Percentiles rank a stretch among this genome's conserved stretches.
Conservation (phyloP, 1,284 basidiomycete species). For the Hemileia vastatrix region DNA sequence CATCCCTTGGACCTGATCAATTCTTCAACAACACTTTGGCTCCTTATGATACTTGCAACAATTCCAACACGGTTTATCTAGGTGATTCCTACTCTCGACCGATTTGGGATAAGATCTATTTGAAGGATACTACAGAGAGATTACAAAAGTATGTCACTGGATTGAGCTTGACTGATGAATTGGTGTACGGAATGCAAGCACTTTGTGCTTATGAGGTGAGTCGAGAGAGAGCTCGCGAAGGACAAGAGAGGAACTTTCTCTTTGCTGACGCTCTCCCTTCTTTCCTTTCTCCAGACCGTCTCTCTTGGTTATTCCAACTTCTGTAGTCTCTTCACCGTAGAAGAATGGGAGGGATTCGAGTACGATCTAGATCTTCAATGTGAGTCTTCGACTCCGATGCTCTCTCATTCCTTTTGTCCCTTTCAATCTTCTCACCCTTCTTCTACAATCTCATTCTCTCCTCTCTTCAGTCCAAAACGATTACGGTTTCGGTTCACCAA, state of each 20-base stretch:
- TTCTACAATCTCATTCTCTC: not conserved
- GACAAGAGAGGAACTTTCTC: not conserved
- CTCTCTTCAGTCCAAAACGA: conserved; percentile 54
- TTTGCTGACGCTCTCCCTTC: not conserved
- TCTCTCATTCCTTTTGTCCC: not conserved
- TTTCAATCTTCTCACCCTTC: too few species aligned
- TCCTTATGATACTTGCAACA: conserved; percentile 58
- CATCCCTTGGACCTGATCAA: conserved; percentile 22
- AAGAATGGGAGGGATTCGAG: conserved; percentile 81
- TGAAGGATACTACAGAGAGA: conserved; percentile 30
- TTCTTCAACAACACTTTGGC: conserved; percentile 71
- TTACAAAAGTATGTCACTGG: conserved; percentile 32
- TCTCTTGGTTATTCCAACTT: conserved; percentile 80
- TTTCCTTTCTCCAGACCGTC: conserved; percentile 53
- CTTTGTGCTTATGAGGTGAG: conserved; percentile 75
- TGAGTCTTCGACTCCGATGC: conserved; percentile 46
- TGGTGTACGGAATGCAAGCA: too few species aligned
- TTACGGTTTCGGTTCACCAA: conserved; percentile 67
- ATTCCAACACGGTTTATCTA: conserved; percentile 52
- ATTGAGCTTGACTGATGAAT: conserved; percentile 50
- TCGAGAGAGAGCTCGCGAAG: too few species aligned
- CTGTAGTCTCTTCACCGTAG: conserved; percentile 75
- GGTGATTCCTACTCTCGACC: conserved; percentile 52
- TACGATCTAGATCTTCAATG: too few species aligned
- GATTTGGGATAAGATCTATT: conserved; percentile 44